Conservation (phyloP, 306 rosid species). For the Cicer cuneatum region DNA sequence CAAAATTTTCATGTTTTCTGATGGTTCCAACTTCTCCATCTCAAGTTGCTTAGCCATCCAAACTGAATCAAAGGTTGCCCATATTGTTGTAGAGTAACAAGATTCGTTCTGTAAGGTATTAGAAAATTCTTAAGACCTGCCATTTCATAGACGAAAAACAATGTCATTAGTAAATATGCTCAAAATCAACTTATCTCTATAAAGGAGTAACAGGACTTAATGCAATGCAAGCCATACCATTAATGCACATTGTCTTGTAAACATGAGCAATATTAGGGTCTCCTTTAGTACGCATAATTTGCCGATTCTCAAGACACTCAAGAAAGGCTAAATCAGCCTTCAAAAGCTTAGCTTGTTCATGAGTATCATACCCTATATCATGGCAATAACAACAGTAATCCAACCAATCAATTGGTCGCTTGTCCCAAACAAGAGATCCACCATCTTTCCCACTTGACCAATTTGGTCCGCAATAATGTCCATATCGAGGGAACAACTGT, state of each 20-base stretch:
- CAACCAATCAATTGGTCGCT: constrained; percentile 94
- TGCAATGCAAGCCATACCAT: constrained; percentile 56
- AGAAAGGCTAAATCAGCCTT: constrained; percentile 92
- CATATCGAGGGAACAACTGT: constrained; percentile 87
- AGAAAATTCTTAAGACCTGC: constrained; percentile 80
- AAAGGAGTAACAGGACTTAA: neutral
- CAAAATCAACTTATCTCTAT: neutral
- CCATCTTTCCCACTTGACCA: constrained; percentile 93
- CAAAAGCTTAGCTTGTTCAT: constrained; percentile 74
- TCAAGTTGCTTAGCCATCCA: constrained; percentile 82
- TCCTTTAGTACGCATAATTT: constrained; percentile 80
- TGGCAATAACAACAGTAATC: constrained; percentile 98
- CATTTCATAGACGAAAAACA: constrained; percentile 39
- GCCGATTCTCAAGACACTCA: constrained; percentile 82
- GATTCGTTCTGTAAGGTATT: constrained; percentile 76
- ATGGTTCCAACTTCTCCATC: constrained; percentile 63
- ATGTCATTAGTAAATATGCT: constrained; percentile 31
- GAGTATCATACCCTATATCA: constrained; percentile 94
- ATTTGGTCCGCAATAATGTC: constrained; percentile 96
- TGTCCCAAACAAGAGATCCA: constrained; percentile 86
- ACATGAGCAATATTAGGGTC: constrained; percentile 67
- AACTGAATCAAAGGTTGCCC: constrained; percentile 64
- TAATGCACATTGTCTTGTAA: constrained; percentile 82
- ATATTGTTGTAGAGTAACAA: constrained; percentile 60
- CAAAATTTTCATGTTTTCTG: constrained; percentile 46